phyloP scores from a whole-genome alignment of 208 protist species.

The Wallacemonas sp. region DNA sequence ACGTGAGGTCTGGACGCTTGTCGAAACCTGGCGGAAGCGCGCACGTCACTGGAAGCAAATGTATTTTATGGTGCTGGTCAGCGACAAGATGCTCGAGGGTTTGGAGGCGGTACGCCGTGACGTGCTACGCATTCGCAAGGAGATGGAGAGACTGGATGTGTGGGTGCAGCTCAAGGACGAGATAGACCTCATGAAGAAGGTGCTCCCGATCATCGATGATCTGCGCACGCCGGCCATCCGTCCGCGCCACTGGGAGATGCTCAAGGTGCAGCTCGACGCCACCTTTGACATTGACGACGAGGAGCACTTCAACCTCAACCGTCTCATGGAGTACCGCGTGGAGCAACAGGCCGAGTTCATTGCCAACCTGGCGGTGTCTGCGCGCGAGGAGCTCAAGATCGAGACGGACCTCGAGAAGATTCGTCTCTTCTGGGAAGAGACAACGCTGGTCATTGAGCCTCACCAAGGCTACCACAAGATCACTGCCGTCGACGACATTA shows the following conservation, averaged over 20 bases:
- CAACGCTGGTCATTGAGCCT: slow-evolving; percentile 81
- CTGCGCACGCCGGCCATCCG: slow-evolving; percentile 94
- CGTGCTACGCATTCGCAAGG: slow-evolving; percentile 82
- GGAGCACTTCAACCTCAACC: slow-evolving; percentile 91
- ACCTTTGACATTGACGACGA: slow-evolving; percentile 91
- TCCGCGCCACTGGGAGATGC: slow-evolving; percentile 91
- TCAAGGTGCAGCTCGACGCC: slow-evolving; percentile 91
- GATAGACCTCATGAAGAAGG: slow-evolving; percentile 95
- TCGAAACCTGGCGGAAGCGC: slow-evolving; percentile 88
- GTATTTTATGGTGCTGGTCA: slow-evolving; percentile 91
- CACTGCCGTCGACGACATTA: slow-evolving; percentile 92
- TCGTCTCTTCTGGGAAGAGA: slow-evolving; percentile 87
- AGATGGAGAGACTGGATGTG: slow-evolving; percentile 93
- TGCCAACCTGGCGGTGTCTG: slow-evolving; percentile 89
- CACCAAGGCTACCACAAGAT: slow-evolving; percentile 93
- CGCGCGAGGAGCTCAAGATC: slow-evolving; percentile 95
- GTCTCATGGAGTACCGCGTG: slow-evolving; percentile 93
- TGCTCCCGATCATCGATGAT: slow-evolving; percentile 96
- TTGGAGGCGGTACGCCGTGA: slow-evolving; percentile 81
- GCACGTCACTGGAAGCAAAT: slow-evolving; percentile 88
- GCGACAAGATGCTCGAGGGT: slow-evolving; percentile 92
- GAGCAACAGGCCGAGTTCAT: slow-evolving; percentile 95
- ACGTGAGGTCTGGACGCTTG: slow-evolving; percentile 90
- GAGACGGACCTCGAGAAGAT: slow-evolving; percentile 93
- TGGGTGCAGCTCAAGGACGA: slow-evolving; percentile 93